phyloP scores from a whole-genome alignment of 768 basidiomycete genomes.

The Podaxis pistillaris region DNA sequence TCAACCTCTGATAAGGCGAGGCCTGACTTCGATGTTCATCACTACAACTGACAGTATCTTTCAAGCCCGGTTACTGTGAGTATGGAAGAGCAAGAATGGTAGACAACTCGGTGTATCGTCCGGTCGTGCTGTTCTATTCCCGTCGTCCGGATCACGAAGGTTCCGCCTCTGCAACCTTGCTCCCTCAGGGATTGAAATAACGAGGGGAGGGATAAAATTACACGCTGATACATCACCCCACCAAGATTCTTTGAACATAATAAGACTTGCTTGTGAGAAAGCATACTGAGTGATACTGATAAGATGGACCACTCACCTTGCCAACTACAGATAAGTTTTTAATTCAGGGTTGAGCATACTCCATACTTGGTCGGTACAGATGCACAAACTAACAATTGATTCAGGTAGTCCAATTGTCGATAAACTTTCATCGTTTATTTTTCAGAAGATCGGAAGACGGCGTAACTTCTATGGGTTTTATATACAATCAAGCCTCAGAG shows the following conservation, averaged over 20 bases:
- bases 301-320: too few relatives aligned
- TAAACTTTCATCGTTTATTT: neutral
- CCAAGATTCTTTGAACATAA: neutral
- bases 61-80: neutral
- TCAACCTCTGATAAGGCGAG: too few relatives aligned
- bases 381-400: too few relatives aligned
- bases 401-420: too few relatives aligned
- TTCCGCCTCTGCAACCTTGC: neutral
- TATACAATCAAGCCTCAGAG: neutral
- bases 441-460: neutral
- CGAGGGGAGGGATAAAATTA: neutral
- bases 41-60: neutral
- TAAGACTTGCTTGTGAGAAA: neutral
- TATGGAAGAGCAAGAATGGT: neutral
- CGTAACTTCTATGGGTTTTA: neutral
- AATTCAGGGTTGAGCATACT: too few relatives aligned
- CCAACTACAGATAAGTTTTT: too few relatives aligned
- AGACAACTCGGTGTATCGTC: neutral
- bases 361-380: too few relatives aligned
- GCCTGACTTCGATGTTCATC: neutral
- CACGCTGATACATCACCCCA: neutral
- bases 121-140: neutral
- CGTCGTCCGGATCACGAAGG: neutral
- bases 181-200: neutral
- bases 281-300: too few relatives aligned